These are phyloP conservation scores for Balamuthia mandrillaris DNA, from an alignment of 208 protist genomes.

Conservation along the genomic window DNA sequence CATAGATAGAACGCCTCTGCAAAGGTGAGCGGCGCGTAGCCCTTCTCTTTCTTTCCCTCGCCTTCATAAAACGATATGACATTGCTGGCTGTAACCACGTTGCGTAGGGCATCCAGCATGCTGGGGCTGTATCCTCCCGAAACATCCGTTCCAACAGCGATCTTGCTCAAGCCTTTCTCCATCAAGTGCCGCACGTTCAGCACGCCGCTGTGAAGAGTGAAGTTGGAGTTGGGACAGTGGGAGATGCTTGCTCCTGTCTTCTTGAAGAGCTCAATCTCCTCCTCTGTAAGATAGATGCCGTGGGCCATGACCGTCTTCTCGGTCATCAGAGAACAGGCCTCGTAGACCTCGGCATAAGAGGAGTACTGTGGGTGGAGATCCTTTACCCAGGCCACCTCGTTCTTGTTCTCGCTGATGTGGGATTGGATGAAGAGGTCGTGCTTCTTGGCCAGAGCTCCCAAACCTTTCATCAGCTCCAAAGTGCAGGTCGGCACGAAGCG, in stretches of 20 bases:
- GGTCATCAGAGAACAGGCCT: conserved; percentile 46
- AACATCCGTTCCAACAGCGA: conserved; percentile 67
- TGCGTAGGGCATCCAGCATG: conserved; percentile 51
- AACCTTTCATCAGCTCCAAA: conserved; percentile 53
- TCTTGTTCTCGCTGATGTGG: conserved; percentile 67
- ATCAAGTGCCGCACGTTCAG: conserved; percentile 34
- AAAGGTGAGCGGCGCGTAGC: conserved; percentile 15
- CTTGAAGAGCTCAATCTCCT: conserved; percentile 45
- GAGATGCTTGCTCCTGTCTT: neutral
- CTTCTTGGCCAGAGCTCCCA: conserved; percentile 52
- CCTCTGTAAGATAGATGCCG: conserved; percentile 51
- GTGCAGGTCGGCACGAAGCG: conserved; percentile 74
- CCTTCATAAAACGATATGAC: neutral
- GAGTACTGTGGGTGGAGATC: conserved; percentile 41
- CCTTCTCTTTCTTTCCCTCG: neutral
- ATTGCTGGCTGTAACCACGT: conserved; percentile 51
- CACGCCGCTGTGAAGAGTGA: conserved; percentile 45
- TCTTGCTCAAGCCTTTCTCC: conserved; percentile 49
- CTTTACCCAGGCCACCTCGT: conserved; percentile 57
- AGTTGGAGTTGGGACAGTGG: conserved; percentile 68
- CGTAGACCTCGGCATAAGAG: conserved; percentile 57
- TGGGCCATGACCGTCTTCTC: conserved; percentile 63
- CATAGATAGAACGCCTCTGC: conserved; percentile 59
- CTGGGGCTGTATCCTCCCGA: conserved; percentile 35
- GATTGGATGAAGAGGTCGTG: conserved; percentile 68